These are phyloP conservation scores for Naematelia encephala DNA, from an alignment of 768 basidiomycete species.

Conservation along the genomic window DNA sequence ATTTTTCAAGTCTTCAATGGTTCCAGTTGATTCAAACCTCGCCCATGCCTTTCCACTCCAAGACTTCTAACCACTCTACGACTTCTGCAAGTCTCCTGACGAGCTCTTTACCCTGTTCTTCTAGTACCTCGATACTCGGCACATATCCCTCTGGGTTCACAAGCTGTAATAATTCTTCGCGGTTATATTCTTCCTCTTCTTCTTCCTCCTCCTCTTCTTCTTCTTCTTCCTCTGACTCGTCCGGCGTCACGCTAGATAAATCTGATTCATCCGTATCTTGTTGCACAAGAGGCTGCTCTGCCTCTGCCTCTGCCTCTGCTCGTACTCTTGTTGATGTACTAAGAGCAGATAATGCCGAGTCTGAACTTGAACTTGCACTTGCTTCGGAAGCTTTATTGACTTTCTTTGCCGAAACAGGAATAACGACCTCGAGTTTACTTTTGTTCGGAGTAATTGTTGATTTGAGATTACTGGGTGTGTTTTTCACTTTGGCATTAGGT, in stretches of 20 bases:
- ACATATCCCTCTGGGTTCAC: constrained; percentile 14
- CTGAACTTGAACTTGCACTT: background rate
- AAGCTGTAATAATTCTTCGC: constrained; percentile 13
- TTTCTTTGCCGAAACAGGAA: background rate
- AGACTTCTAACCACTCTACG: constrained; percentile 30
- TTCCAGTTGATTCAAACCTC: no score
- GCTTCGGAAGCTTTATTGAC: background rate
- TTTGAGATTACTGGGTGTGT: no score
- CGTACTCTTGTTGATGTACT: background rate
- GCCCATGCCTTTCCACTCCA: constrained; percentile 32
- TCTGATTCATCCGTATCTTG: background rate
- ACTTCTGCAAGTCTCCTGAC: constrained; percentile 16
- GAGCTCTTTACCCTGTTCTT: constrained; percentile 20
- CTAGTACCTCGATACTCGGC: constrained; percentile 14
- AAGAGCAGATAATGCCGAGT: background rate
- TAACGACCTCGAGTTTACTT: constrained; percentile 1
- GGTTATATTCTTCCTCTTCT: background rate
- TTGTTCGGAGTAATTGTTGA: background rate
- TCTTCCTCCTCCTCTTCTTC: background rate
- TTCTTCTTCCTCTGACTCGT: background rate
- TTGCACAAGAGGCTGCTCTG: no score
- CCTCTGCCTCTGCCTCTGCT: background rate
- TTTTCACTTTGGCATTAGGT: no score
- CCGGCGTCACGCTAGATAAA: constrained; percentile 8
- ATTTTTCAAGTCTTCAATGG: background rate